Evolutionary conservation across 495 filamentous ascomycete genomes (phyloP).

Genomic region (Cercophora scortea): DNA sequence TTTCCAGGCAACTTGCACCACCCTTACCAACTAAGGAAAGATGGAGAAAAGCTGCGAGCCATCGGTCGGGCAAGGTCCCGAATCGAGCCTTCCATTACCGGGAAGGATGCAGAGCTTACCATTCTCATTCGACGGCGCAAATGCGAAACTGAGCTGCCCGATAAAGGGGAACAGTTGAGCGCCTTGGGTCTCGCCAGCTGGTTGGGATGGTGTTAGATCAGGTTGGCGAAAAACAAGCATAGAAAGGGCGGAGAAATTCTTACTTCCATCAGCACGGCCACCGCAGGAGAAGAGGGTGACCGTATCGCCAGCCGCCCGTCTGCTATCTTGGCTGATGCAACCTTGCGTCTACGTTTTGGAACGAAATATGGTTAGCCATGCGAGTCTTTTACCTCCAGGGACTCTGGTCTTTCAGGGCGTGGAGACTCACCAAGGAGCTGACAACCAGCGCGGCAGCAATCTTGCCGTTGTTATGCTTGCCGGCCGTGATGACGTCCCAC

Average conservation of each 20-base stretch:
- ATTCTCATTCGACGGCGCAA: constrained; percentile 33
- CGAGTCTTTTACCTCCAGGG: not conserved
- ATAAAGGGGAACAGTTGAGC: constrained; percentile 36
- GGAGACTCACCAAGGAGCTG: constrained; percentile 33
- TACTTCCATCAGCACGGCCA: constrained; percentile 43
- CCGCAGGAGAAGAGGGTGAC: constrained; percentile 47
- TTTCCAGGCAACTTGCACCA: not conserved
- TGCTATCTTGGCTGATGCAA: constrained; percentile 42
- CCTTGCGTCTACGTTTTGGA: constrained; percentile 31
- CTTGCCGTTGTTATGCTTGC: constrained; percentile 37
- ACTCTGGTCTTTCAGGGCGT: not conserved
- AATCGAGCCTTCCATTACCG: constrained; percentile 30
- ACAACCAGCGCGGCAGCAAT: constrained; percentile 35
- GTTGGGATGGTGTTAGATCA: not conserved
- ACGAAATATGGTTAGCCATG: not conserved
- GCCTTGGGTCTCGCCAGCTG: constrained; percentile 34
- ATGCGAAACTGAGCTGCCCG: constrained; percentile 30
- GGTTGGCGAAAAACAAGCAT: not conserved
- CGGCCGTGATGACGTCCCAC: constrained; percentile 46
- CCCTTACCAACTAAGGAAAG: constrained; percentile 11
- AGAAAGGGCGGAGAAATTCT: constrained; percentile 6
- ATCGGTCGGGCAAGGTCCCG: constrained; percentile 32
- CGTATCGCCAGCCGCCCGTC: constrained; percentile 35
- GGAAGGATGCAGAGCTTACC: constrained; percentile 34
- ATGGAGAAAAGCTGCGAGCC: constrained; percentile 40